These are phyloP conservation scores for Sungouiozyma intestinalis DNA, from an alignment of 805 yeast genomes.

Conservation along the genomic window DNA sequence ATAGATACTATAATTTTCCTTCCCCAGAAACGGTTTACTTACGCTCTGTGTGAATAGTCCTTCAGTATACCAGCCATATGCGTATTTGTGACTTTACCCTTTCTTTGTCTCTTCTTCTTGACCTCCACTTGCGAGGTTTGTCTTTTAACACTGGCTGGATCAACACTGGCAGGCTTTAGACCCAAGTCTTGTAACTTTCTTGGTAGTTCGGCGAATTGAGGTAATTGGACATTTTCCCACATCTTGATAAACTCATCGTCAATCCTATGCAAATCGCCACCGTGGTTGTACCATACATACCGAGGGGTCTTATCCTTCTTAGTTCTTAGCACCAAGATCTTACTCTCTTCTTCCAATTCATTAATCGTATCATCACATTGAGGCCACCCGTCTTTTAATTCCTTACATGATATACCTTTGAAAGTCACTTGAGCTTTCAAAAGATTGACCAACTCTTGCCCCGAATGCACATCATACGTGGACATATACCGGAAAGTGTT, in stretches of 20 bases:
- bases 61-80: constrained; percentile 94
- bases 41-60: constrained; percentile 49
- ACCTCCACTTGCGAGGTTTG: constrained; percentile 45
- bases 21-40: constrained; percentile 1
- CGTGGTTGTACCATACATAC: constrained; percentile 81
- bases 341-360: constrained; percentile 64
- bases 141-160: constrained; percentile 82
- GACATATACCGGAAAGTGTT: constrained; percentile 79
- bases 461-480: constrained; percentile 74
- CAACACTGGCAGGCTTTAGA: constrained; percentile 95
- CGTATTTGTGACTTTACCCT: constrained; percentile 89
- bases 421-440: constrained; percentile 76
- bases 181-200: constrained; percentile 68
- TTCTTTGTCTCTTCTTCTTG: constrained; percentile 84
- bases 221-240: constrained; percentile 75
- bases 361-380: constrained; percentile 73
- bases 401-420: constrained; percentile 77
- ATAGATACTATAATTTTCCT: not conserved
- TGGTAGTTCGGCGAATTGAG: constrained; percentile 74
- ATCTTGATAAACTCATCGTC: constrained; percentile 73
- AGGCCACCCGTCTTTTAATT: constrained; percentile 76
- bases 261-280: constrained; percentile 52
- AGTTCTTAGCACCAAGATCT: constrained; percentile 74
- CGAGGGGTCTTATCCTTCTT: constrained; percentile 93
- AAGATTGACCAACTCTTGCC: constrained; percentile 63